Evolutionary conservation across 208 protist species (phyloP).

Genomic region (Crithidia sp.): DNA sequence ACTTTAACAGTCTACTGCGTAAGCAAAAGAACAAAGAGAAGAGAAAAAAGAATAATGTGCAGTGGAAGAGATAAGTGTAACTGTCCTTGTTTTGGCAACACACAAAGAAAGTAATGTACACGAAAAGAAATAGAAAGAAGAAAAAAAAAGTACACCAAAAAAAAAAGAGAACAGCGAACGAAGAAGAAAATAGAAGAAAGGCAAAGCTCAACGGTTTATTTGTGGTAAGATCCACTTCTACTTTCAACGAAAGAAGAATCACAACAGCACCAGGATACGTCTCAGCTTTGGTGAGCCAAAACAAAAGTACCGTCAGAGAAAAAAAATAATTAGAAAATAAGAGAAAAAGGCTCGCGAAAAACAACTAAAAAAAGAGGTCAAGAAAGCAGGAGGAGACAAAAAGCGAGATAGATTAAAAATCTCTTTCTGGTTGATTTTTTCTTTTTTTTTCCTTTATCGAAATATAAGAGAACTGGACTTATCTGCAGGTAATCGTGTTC

Average conservation of each 20-base stretch:
- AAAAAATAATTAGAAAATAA: not conserved
- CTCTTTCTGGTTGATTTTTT: not conserved
- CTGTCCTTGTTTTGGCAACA: not conserved
- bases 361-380: not conserved
- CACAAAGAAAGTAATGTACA: not conserved
- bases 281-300: not conserved
- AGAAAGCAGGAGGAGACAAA: constrained; percentile 18
- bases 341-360: no score
- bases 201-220: not conserved
- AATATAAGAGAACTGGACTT: no score
- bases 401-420: not conserved
- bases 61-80: no score
- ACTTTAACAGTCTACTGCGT: not conserved
- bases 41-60: not conserved
- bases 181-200: constrained; percentile 1
- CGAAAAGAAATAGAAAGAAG: not conserved
- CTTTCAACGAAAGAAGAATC: not conserved
- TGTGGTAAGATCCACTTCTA: not conserved
- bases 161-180: constrained; percentile 5
- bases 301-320: not conserved
- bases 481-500: no score
- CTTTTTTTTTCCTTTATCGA: not conserved
- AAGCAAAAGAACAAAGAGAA: not conserved
- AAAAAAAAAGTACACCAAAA: not conserved
- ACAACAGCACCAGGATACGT: not conserved